Evolutionary conservation across 441 rosid genomes (phyloP).

Genomic region (Codiaeum variegatum): DNA sequence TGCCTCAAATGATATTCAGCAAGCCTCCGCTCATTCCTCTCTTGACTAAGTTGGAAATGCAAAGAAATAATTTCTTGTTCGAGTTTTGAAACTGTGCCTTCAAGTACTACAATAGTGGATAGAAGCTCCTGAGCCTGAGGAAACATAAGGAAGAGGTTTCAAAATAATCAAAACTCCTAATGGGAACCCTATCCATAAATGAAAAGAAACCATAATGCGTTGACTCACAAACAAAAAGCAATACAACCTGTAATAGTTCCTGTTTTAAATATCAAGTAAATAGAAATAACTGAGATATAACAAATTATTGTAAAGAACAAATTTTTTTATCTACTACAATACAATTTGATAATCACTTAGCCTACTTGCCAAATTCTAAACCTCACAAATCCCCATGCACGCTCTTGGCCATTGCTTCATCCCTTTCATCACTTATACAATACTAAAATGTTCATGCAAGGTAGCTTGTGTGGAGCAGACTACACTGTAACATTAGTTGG

Average conservation of each 20-base stretch:
- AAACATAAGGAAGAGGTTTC: constrained; percentile 11
- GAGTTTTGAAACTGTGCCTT: constrained; percentile 68
- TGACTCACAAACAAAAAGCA: neutral
- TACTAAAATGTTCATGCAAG: neutral
- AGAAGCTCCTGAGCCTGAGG: constrained; percentile 68
- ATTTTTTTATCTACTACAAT: neutral
- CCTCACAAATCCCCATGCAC: neutral
- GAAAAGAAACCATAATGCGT: constrained; percentile 10
- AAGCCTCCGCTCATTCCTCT: constrained; percentile 74
- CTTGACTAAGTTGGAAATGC: constrained; percentile 76
- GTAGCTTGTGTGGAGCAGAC: neutral
- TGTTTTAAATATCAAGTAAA: neutral
- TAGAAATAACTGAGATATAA: neutral
- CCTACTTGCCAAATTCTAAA: neutral
- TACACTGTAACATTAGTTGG: neutral
- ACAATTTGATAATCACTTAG: neutral
- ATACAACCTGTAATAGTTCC: neutral
- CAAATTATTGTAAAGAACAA: neutral
- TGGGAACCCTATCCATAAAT: neutral
- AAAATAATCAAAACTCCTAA: neutral
- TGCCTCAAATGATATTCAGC: constrained; percentile 62
- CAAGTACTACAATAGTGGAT: constrained; percentile 59
- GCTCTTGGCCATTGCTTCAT: neutral
- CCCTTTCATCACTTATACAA: neutral
- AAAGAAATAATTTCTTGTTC: constrained; percentile 65